These are phyloP conservation scores for Sanghuangporus weigelae DNA, from an alignment of 1,284 basidiomycete genomes.

Conservation along the genomic window DNA sequence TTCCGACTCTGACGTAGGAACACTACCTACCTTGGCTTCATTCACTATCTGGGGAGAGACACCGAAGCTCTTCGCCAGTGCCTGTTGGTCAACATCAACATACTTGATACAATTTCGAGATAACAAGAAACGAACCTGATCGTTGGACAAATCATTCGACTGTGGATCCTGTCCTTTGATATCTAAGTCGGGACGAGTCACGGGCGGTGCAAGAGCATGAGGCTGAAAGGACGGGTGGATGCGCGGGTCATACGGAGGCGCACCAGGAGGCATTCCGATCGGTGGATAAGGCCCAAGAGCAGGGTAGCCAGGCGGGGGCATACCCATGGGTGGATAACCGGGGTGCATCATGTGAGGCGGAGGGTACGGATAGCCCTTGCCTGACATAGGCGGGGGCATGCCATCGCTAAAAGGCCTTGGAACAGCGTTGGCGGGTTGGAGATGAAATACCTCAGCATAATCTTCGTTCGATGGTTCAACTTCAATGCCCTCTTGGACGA, in stretches of 20 bases:
- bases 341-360: constrained; percentile 36
- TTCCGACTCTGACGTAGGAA: constrained; percentile 47
- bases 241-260: constrained; percentile 43
- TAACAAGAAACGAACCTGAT: constrained; percentile 37
- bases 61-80: constrained; percentile 73
- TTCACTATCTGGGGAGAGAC: constrained; percentile 64
- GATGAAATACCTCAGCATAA: constrained; percentile 34
- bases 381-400: constrained; percentile 24
- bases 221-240: constrained; percentile 51
- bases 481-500: constrained; percentile 63
- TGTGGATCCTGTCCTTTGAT: constrained; percentile 71
- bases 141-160: constrained; percentile 68
- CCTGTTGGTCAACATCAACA: constrained; percentile 29
- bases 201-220: constrained; percentile 27
- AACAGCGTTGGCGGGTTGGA: constrained; percentile 28
- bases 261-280: constrained; percentile 39
- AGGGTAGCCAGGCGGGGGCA: constrained; percentile 29
- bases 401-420: constrained; percentile 28
- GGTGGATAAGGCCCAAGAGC: constrained; percentile 29
- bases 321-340: constrained; percentile 42
- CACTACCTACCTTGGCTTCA: constrained; percentile 49
- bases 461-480: constrained; percentile 31
- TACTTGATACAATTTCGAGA: neutral
- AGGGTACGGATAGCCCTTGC: constrained; percentile 23
- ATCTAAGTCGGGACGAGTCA: constrained; percentile 30